Percentiles rank a stretch among this genome's conserved stretches.
Conservation (phyloP, 148 eudicot genomes). For the Vaccinium corymbosum region DNA sequence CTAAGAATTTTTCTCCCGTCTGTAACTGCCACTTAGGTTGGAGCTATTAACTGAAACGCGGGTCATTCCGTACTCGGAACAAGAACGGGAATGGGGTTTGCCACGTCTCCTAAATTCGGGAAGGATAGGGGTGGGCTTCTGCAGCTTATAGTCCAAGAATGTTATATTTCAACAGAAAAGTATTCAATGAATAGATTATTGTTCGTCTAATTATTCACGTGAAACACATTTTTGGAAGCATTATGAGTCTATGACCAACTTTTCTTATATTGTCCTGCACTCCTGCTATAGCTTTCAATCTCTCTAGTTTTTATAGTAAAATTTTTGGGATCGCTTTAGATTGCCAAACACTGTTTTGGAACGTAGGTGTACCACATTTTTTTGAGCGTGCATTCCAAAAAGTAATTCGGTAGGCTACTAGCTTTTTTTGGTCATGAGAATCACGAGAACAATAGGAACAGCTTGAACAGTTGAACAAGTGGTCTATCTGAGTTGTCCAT, state of each 20-base stretch:
- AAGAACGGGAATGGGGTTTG: neutral
- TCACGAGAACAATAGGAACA: neutral
- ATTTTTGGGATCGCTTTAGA: neutral
- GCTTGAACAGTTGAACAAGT: neutral
- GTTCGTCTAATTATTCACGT: neutral
- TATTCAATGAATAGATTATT: no score
- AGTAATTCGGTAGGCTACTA: neutral
- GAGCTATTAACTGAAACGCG: neutral
- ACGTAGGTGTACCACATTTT: neutral
- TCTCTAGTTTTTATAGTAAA: neutral
- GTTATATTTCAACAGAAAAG: neutral
- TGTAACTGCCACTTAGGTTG: neutral
- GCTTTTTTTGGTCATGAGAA: neutral
- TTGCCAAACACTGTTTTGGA: neutral
- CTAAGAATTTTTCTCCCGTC: neutral
- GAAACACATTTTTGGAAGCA: neutral
- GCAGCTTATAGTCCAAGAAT: neutral
- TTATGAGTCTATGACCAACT: neutral
- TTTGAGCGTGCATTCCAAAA: neutral
- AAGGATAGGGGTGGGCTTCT: neutral
- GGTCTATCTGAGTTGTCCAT: conserved; percentile 13
- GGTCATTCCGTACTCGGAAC: neutral
- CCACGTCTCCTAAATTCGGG: neutral
- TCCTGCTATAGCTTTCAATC: neutral
- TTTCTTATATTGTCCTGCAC: neutral